Evolutionary conservation across 306 rosid genomes (phyloP).

Genomic region (Herpetospermum pedunculosum): DNA sequence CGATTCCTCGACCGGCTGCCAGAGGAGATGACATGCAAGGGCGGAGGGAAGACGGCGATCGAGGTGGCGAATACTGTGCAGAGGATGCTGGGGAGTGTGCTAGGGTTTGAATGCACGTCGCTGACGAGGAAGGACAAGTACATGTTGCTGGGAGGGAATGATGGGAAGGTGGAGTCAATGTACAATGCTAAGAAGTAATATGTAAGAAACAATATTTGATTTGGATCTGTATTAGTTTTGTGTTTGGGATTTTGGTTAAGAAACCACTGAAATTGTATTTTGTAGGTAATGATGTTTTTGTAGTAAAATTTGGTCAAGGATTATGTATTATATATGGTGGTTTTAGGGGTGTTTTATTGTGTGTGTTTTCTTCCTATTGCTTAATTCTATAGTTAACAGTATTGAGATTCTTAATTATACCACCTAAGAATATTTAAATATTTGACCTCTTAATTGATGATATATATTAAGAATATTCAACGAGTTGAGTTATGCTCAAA

Average conservation of each 20-base stretch:
- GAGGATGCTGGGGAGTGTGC: conserved; percentile 62
- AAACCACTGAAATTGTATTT: neutral
- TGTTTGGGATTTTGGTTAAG: neutral
- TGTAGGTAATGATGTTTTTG: neutral
- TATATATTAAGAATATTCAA: too few species aligned
- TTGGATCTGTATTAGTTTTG: neutral
- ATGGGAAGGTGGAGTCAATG: conserved; percentile 90
- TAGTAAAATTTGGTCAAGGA: neutral
- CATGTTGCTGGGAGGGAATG: conserved; percentile 82
- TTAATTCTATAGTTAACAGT: too few species aligned
- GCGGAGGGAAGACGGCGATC: conserved; percentile 71
- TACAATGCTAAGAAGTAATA: conserved; percentile 37
- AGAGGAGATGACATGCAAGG: conserved; percentile 56
- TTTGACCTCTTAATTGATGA: too few species aligned
- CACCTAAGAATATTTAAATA: too few species aligned
- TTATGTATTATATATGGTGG: neutral
- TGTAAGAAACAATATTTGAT: neutral
- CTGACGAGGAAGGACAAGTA: conserved; percentile 84
- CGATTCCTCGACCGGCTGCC: conserved; percentile 62
- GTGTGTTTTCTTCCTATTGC: neutral
- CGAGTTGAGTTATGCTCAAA: too few species aligned
- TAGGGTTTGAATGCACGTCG: conserved; percentile 75
- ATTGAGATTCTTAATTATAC: too few species aligned
- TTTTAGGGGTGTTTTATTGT: neutral
- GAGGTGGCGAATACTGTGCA: conserved; percentile 98